A percentile compares a stretch with the other conserved stretches of the same genome.
phyloP scores from a whole-genome alignment of 1,284 basidiomycete species.

The Xerocomus amazonicus region DNA sequence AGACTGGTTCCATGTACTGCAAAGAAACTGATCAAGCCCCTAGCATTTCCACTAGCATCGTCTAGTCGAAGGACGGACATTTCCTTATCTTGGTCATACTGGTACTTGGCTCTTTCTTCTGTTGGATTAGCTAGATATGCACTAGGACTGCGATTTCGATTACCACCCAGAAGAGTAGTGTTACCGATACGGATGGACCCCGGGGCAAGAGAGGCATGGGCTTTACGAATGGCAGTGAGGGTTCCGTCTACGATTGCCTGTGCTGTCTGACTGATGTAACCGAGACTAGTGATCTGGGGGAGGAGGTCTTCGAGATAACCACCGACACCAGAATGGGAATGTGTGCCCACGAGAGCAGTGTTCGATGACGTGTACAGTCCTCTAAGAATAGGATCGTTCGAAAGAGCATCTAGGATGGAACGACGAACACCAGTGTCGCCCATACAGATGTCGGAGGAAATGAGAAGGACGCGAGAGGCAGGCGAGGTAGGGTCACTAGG shows the following conservation, averaged over 20 bases:
- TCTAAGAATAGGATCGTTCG: conserved; percentile 46
- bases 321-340: conserved; percentile 75
- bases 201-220: conserved; percentile 59
- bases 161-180: conserved; percentile 62
- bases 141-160: conserved; percentile 71
- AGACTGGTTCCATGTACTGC: conserved; percentile 79
- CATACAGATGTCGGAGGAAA: conserved; percentile 79
- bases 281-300: conserved; percentile 72
- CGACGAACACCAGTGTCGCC: conserved; percentile 77
- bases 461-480: conserved; percentile 64
- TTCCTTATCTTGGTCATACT: conserved; percentile 70
- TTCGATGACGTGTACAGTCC: conserved; percentile 68
- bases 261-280: conserved; percentile 67
- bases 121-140: conserved; percentile 72
- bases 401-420: conserved; percentile 59
- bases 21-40: conserved; percentile 74
- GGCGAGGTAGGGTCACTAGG: conserved; percentile 35
- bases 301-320: conserved; percentile 77
- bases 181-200: conserved; percentile 66
- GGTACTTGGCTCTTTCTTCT: conserved; percentile 60
- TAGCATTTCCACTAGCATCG: conserved; percentile 50
- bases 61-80: conserved; percentile 65
- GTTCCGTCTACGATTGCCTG: conserved; percentile 70
- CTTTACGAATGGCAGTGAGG: conserved; percentile 63
- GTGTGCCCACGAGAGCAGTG: conserved; percentile 75